Evolutionary conservation across 805 yeast species (phyloP), one percentile per base, ranked within the genome.

Genomic region (Brettanomyces sp.): DNA sequence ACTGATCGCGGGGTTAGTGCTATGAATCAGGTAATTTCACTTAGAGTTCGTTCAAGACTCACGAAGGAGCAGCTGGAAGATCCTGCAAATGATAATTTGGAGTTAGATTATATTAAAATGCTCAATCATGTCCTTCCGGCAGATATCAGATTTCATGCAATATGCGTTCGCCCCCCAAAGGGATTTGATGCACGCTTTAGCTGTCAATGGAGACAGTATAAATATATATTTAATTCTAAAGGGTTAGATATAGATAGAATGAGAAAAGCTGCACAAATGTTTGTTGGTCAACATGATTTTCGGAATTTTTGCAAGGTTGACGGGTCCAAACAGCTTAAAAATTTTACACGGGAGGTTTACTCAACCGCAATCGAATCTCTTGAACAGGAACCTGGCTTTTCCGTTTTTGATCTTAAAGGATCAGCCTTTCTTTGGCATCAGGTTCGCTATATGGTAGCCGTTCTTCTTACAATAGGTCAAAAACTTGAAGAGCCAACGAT

Each of bases 1-100:
- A 91, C 98, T 0, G 98, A 91, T 57, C 79, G 78, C 53, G 98
- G 97, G n/a, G 98, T 91, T 12, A 86, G 96, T 67, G 99, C 99
- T 0, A 77, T 93, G 82, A 85, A 87, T 52, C 99, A 93, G 63
- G 98, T 93, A 2, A 82, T 93, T 4, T 82, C 96, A 1, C 65
- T 93, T 36, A 65, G 70, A 13, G 81, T 91, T 25, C 72, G 99
- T 52, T 87, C 96, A 0, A 68, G 70, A 22, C 64, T 93, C 37
- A 58, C 77, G 0, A 54, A 56, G 1, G 90, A 82, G 40, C 85
- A 87, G 43, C 89, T 88, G 50, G 18, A 41, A 9, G 72, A 77
- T 47, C 70, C 78, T 0, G 62, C 46, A 0, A 75, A 73, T 55
- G 97, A 93, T 59, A 45, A 32, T 1, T 70, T 67, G 49, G 99